Percentiles rank a stretch among this genome's conserved stretches.
These are phyloP conservation scores for Sporothrix protearum DNA, from an alignment of 2,329 filamentous ascomycete genomes.

Conservation along the genomic window DNA sequence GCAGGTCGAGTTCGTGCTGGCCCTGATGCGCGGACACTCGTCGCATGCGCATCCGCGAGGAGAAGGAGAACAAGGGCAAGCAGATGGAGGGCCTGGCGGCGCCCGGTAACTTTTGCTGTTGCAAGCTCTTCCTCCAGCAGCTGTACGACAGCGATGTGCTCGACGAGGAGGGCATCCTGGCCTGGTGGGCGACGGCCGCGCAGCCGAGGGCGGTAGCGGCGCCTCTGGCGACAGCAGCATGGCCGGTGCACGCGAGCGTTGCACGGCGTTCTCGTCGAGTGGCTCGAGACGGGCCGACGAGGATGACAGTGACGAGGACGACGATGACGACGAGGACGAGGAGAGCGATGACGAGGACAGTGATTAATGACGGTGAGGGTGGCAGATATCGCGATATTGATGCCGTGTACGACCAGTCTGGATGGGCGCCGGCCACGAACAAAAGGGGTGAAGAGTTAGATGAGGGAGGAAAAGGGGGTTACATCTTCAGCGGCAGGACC, in stretches of 20 bases:
- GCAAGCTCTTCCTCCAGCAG: conserved; percentile 76
- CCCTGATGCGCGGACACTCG: conserved; percentile 77
- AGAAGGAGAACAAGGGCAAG: conserved; percentile 11
- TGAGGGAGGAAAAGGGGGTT: not conserved
- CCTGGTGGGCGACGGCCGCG: conserved; percentile 80
- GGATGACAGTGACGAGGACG: conserved; percentile 65
- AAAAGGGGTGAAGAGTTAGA: not conserved
- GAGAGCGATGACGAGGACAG: conserved; percentile 20
- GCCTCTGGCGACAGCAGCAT: conserved; percentile 42
- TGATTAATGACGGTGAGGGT: not conserved
- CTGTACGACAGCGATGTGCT: conserved; percentile 80
- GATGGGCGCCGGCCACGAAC: not conserved
- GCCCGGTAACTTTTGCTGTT: conserved; percentile 62
- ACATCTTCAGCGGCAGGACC: not conserved
- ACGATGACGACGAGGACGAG: conserved; percentile 41
- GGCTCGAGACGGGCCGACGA: conserved; percentile 73
- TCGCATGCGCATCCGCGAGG: conserved; percentile 40
- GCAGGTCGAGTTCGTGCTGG: conserved; percentile 79
- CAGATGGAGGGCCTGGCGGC: conserved; percentile 17
- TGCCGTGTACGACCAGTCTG: not conserved
- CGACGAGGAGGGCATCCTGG: conserved; percentile 81
- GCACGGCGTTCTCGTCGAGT: conserved; percentile 76
- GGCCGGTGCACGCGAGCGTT: conserved; percentile 67
- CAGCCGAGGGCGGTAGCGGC: conserved; percentile 58
- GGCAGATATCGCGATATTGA: not conserved